Conservation (phyloP, 106 monocot species). For the Allium cepa region DNA sequence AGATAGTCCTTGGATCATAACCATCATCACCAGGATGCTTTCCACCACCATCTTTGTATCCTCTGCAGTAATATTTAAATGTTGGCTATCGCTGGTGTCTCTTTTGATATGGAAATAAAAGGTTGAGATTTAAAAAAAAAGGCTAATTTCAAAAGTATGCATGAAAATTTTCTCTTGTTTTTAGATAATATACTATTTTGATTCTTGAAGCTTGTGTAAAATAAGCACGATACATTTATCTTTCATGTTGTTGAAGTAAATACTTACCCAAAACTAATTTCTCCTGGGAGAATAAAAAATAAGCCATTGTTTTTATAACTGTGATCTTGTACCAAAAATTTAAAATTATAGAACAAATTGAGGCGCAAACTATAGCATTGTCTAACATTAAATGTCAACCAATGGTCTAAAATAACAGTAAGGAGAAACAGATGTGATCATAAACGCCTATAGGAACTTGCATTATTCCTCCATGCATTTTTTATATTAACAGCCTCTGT, state of each 20-base stretch:
- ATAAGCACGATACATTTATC: not conserved
- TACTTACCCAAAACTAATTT: too few species aligned
- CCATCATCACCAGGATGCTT: conserved; percentile 47
- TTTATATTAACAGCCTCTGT: too few species aligned
- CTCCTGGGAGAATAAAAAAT: too few species aligned
- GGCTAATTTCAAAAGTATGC: not conserved
- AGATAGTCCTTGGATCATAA: conserved; percentile 87
- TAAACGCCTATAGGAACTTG: too few species aligned
- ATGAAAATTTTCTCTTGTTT: not conserved
- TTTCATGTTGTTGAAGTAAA: not conserved
- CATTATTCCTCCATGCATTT: too few species aligned
- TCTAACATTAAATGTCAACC: too few species aligned
- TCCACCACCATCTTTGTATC: conserved; percentile 66
- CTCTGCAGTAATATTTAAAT: conserved; percentile 29
- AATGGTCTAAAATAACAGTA: too few species aligned
- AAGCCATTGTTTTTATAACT: too few species aligned
- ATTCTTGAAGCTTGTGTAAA: not conserved
- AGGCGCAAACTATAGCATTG: too few species aligned
- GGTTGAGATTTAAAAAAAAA: not conserved
- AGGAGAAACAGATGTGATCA: too few species aligned
- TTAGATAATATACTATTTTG: not conserved
- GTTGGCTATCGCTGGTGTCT: not conserved
- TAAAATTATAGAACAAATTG: too few species aligned
- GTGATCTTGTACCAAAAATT: too few species aligned
- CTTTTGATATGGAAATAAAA: not conserved